A percentile compares a stretch with the other conserved stretches of the same genome.
Evolutionary conservation across 2,329 filamentous ascomycete species (phyloP).

Genomic region (Colletotrichum somersetense): DNA sequence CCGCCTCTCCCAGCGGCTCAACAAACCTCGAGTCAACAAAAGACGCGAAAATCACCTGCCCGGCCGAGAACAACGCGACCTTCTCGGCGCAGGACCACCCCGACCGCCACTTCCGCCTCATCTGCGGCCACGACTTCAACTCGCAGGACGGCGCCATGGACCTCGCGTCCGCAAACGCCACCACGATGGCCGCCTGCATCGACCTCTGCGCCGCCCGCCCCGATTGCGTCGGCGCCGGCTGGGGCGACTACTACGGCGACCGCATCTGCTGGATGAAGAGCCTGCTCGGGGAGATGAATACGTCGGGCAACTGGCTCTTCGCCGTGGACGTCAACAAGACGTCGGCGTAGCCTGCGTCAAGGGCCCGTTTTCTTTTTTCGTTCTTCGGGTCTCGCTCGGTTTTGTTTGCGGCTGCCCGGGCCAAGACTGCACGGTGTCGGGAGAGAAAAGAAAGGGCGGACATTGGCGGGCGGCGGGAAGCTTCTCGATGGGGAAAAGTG

Average conservation of each 20-base stretch:
- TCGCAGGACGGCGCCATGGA: constrained; percentile 38
- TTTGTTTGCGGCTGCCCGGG: neutral
- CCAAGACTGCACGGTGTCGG: neutral
- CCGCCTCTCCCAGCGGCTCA: neutral
- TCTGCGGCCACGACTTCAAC: constrained; percentile 44
- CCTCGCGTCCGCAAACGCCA: constrained; percentile 31
- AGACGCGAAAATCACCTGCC: constrained; percentile 40
- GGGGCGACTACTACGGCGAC: constrained; percentile 42
- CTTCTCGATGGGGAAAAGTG: neutral
- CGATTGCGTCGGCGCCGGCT: constrained; percentile 44
- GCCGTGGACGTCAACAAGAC: constrained; percentile 32
- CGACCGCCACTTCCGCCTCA: constrained; percentile 35
- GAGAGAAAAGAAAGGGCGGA: too few relatives aligned
- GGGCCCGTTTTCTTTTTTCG: too few relatives aligned
- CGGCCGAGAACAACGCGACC: constrained; percentile 37
- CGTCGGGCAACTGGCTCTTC: constrained; percentile 36
- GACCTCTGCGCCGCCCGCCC: constrained; percentile 43
- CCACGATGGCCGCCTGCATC: constrained; percentile 44
- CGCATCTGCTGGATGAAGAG: constrained; percentile 45
- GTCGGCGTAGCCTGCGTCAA: neutral
- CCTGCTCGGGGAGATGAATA: constrained; percentile 32
- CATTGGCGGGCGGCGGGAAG: neutral
- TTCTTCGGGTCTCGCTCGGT: neutral
- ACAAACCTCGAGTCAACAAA: constrained; percentile 20
- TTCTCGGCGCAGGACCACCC: constrained; percentile 30